Evolutionary conservation across 768 basidiomycete species (phyloP), one percentile per base, ranked within the genome.

Genomic region (Lyophyllum shimeji): DNA sequence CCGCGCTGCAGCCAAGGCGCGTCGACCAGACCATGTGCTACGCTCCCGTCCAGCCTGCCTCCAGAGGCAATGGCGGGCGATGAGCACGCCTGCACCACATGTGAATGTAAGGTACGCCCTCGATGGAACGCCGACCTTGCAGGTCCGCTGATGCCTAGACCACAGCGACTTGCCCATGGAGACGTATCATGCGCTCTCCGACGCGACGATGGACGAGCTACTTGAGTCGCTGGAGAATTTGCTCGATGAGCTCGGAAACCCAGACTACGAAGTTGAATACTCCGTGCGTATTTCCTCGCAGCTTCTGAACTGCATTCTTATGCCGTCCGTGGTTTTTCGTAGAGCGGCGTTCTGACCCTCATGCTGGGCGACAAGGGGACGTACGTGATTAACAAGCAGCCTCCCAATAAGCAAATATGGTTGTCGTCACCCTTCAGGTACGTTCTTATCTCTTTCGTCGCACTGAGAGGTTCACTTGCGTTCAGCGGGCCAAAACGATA

Each of bases 361-460:
- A 78, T 76, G 47, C 77, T 95, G 15, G 93, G 87, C 27, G 73
- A 78, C 39, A 74, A 85, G 53, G 93, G 93, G 13, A 96, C 90
- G 11, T 97, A 96, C 73, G 95, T 96, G 25, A 87, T 97, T 72
- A 97, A 97, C 73, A 97, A 96, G 76, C 95, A 97, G 68, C 95
- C 95, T 11, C 95, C 95, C 6, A 97, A 97, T 69, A 93, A 93
- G 74, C 95, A 97, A 67, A 96, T 97, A 62, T 97, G 95, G 95
- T 77, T 97, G 18, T 95, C 93, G 3, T 93, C 90, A 8, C 95
- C 95, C 0, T 68, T 84, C 61, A 93, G 91, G 94, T 93, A 60
- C 37, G 76, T 67, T 33, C 34, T 50, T 31, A 40, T 17, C 44
- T 55, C 50, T 45, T 47, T 42, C 39, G 34, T 31, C n/a, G 37